These are phyloP conservation scores for Mallotus japonicus DNA, from an alignment of 441 rosid species.

Conservation along the genomic window DNA sequence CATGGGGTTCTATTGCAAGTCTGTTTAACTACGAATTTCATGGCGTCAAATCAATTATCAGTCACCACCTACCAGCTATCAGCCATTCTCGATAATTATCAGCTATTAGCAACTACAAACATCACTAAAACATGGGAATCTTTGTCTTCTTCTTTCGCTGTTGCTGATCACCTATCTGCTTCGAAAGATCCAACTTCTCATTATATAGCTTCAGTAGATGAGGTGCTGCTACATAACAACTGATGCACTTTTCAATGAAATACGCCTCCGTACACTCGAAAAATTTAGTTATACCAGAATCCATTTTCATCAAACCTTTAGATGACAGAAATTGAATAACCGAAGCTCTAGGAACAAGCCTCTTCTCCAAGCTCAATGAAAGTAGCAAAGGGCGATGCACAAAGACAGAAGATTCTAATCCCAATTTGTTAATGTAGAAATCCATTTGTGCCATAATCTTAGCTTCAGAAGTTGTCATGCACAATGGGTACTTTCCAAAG, in stretches of 20 bases:
- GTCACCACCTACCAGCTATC: too few relatives aligned
- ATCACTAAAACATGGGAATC: too few relatives aligned
- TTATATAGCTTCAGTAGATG: conserved; percentile 13
- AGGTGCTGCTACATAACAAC: conserved; percentile 9
- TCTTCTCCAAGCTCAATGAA: conserved; percentile 16
- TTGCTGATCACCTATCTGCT: background rate
- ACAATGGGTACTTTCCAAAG: background rate
- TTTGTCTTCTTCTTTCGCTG: background rate
- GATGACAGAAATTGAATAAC: conserved; percentile 9
- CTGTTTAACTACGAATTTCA: too few relatives aligned
- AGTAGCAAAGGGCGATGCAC: background rate
- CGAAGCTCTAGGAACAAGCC: conserved; percentile 14
- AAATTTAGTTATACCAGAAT: background rate
- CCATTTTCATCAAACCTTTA: background rate
- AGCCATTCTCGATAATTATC: too few relatives aligned
- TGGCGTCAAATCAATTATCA: too few relatives aligned
- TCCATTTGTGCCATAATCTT: conserved; percentile 19
- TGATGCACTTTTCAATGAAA: conserved; percentile 9
- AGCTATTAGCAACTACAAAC: too few relatives aligned
- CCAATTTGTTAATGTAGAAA: conserved; percentile 12
- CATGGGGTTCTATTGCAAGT: too few relatives aligned
- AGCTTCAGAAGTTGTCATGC: background rate
- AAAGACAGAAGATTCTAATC: conserved; percentile 12
- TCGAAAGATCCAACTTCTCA: background rate
- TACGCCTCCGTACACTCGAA: background rate